These are phyloP conservation scores for Diplocarpon rosae DNA, from an alignment of 2,329 filamentous ascomycete genomes.

Conservation along the genomic window DNA sequence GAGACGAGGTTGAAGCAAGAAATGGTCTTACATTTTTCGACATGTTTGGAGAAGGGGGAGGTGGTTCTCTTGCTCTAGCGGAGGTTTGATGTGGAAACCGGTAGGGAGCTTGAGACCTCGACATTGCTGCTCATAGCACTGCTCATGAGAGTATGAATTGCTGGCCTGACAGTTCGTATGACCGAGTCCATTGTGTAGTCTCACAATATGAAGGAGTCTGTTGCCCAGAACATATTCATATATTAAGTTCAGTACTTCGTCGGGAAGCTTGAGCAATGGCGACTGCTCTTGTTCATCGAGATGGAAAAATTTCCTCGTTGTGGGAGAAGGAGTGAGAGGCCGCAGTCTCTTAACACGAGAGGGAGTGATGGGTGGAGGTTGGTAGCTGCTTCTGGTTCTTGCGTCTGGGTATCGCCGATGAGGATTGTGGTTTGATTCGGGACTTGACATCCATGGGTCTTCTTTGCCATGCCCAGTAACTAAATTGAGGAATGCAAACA, in stretches of 20 bases:
- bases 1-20: background rate
- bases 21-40: conserved; percentile 14
- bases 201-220: conserved; percentile 12
- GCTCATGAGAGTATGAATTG: background rate
- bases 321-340: conserved; percentile 8
- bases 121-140: conserved; percentile 10
- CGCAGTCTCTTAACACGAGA: conserved; percentile 5
- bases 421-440: background rate
- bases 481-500: conserved; percentile 2
- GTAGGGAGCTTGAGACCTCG: conserved; percentile 14
- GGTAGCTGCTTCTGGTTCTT: conserved; percentile 5
- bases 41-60: conserved; percentile 17
- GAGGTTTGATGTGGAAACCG: conserved; percentile 4
- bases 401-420: background rate
- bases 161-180: conserved; percentile 9
- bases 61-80: conserved; percentile 1
- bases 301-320: background rate
- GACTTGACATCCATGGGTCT: background rate
- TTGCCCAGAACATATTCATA: conserved; percentile 13
- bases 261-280: conserved; percentile 7
- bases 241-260: conserved; percentile 10
- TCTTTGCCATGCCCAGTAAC: conserved; percentile 4
- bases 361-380: conserved; percentile 3
- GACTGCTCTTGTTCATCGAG: conserved; percentile 9
- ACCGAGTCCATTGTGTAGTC: conserved; percentile 4